Conservation (phyloP, 2,329 filamentous ascomycete genomes). For the Pyrenophora seminiperda region DNA sequence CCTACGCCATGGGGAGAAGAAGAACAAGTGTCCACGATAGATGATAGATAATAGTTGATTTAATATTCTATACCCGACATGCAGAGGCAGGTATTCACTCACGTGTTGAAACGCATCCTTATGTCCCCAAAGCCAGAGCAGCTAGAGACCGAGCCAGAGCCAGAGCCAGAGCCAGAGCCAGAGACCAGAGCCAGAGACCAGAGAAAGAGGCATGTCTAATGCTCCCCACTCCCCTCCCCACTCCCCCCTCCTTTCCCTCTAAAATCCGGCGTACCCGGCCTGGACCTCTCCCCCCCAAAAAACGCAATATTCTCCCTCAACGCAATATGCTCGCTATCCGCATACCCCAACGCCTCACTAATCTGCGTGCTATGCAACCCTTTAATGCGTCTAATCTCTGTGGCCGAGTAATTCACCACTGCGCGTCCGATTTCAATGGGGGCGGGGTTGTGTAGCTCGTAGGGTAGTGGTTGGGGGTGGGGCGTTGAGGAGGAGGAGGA, state of each 20-base stretch:
- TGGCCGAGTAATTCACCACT: slow-evolving; percentile 88
- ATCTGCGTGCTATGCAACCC: slow-evolving; percentile 85
- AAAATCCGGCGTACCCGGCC: slow-evolving; percentile 46
- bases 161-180: too few species aligned
- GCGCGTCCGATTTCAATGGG: slow-evolving; percentile 79
- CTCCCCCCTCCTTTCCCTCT: slow-evolving; percentile 13
- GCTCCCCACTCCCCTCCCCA: background rate
- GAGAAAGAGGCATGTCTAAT: too few species aligned
- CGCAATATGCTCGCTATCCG: slow-evolving; percentile 92
- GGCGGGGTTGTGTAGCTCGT: slow-evolving; percentile 44
- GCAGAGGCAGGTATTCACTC: too few species aligned
- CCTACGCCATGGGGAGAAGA: too few species aligned
- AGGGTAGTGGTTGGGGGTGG: slow-evolving; percentile 28
- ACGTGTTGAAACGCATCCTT: too few species aligned
- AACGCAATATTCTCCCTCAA: slow-evolving; percentile 86
- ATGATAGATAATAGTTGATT: too few species aligned
- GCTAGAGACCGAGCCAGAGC: too few species aligned
- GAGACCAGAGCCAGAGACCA: too few species aligned
- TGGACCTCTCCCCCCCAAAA: slow-evolving; percentile 53
- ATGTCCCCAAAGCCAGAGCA: too few species aligned
- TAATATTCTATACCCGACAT: too few species aligned
- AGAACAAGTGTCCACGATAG: too few species aligned
- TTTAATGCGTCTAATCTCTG: slow-evolving; percentile 82
- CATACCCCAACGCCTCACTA: slow-evolving; percentile 79
- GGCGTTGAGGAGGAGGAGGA: slow-evolving; percentile 16